Percentiles rank a stretch among this genome's conserved stretches.
phyloP scores from a whole-genome alignment of 2,329 filamentous ascomycete genomes.

The Paraconiothyrium brasiliense region DNA sequence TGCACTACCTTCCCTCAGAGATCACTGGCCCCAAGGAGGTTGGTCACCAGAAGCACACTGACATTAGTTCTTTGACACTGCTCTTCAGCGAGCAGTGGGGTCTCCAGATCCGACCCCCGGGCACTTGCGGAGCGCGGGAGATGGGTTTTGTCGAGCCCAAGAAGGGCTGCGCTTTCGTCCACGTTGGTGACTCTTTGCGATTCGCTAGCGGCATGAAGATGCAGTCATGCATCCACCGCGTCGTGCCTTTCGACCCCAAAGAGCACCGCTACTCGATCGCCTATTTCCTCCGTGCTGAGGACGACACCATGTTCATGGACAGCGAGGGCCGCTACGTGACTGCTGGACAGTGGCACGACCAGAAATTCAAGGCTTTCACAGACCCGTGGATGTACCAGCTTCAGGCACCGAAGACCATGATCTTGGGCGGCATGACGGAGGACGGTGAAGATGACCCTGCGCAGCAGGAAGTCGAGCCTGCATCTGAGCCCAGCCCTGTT shows the following conservation, averaged over 20 bases:
- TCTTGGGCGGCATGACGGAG: conserved; percentile 41
- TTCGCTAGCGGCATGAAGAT: conserved; percentile 64
- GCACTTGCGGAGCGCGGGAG: conserved; percentile 47
- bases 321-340: conserved; percentile 64
- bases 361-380: conserved; percentile 45
- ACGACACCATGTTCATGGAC: conserved; percentile 66
- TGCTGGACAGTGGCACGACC: conserved; percentile 52
- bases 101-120: conserved; percentile 65
- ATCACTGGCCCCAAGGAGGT: conserved; percentile 31
- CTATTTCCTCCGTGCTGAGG: conserved; percentile 67
- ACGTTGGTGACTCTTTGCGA: conserved; percentile 68
- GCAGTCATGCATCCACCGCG: conserved; percentile 67
- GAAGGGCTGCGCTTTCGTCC: conserved; percentile 63
- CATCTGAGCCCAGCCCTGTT: conserved; percentile 15
- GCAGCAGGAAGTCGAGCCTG: conserved; percentile 18
- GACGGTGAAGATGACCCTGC: conserved; percentile 32
- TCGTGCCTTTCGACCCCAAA: conserved; percentile 61
- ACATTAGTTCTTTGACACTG: conserved; percentile 42
- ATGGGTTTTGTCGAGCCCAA: conserved; percentile 59
- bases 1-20: conserved; percentile 44
- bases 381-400: conserved; percentile 34
- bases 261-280: conserved; percentile 69
- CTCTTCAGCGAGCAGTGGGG: conserved; percentile 66
- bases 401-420: conserved; percentile 34
- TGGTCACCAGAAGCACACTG: conserved; percentile 47